Base-by-base conservation (phyloP, 108 stramenopile genomes). In the Cylindrotheca fusiformis region DNA sequence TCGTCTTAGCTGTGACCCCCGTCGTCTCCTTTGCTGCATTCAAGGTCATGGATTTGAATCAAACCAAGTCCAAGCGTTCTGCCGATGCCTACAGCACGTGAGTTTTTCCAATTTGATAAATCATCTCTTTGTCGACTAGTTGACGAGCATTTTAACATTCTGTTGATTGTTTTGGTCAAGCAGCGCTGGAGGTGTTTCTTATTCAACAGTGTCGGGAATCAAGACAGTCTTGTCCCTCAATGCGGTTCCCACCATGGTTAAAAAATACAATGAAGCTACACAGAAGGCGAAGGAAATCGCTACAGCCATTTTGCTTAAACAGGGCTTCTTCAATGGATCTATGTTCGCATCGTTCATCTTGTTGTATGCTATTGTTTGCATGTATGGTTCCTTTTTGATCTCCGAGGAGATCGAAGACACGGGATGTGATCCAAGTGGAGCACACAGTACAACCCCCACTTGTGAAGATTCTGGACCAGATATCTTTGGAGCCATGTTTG, bases 401-500 rank as follows among this genome's bases (percentile, higher is more conserved):
- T 88, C 88, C 58, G 55, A 58, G 8, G 83, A 86, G 10, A 75
- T 91, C 4, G 32, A 52, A 31, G 60, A 70, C n/a, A 80, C 48
- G 2, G 75, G 73, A 10, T 91, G 90, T 51, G 87, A 91, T 73
- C 86, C 90, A 10, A 67, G 67, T 17, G 74, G 50, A 10, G 81
- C 64, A n/a, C 65, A 74, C 21, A 61, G 55, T 0, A 72, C 41
- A 1, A 76, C 67, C 45, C 46, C 44, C 1, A 60, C 78, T 14
- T 91, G 90, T 46, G 41, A 31, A 2, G 67, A 44, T 29, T 65
- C 70, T 20, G 90, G 84, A 32, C 60, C 77, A 0, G 71, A 72
- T 12, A 84, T 90, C 1, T 85, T 90, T 60, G 82, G 84, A 14
- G 81, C 85, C 44, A 83, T 90, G 85, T 57, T 91, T 32, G 84